Base-by-base conservation (phyloP, 306 rosid genomes). In the Ziziphus jujuba region DNA sequence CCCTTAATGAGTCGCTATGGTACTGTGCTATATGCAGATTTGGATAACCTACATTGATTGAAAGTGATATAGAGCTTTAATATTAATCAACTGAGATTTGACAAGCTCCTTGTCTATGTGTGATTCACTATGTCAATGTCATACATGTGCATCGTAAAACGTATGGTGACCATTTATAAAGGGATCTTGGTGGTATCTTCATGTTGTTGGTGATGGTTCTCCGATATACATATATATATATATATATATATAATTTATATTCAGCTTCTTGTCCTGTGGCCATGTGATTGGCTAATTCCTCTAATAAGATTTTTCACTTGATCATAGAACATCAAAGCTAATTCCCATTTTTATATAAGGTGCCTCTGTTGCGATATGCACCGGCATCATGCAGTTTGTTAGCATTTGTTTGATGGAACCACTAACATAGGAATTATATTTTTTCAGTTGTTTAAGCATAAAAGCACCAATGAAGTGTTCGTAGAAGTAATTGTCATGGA, bases 41-140 rank as follows among this genome's bases (percentile, higher is more conserved):
- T 38, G n/a, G 19, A 33, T 56, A n/a, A 68, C 33, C 23, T 68
- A 24, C 28, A 44, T 6, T 54, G 19, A 28, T 21, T 11, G 35
- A 33, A 28, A 44, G 31, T 20, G 19, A 23, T 60, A 28, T 43
- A 24, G 61, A 16, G 15, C n/a, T 15, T 24, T n/a, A 2, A 56
- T 56, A 50, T 3, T 50, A 9, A 50, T 50, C 55, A 16, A n/a
- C 55, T 50, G 55, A 50, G 22, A 16, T 50, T 16, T 50, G 22
- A 51, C 22, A 70, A 33, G 38, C 28, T 71, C 69, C 36, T 63
- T 12, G 36, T 24, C n/a, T 38, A 10, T 17, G 23, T 72, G 9
- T 21, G 19, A 15, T n/a, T 65, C 48, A 22, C 23, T 17, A 31
- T 49, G 33, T 56, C 28, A 50, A 49, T 65, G 31, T 47, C 45